A percentile compares a stretch with the other conserved stretches of the same genome.
Evolutionary conservation across 345 rosid species (phyloP).

Genomic region (Melaleuca quinquenervia): DNA sequence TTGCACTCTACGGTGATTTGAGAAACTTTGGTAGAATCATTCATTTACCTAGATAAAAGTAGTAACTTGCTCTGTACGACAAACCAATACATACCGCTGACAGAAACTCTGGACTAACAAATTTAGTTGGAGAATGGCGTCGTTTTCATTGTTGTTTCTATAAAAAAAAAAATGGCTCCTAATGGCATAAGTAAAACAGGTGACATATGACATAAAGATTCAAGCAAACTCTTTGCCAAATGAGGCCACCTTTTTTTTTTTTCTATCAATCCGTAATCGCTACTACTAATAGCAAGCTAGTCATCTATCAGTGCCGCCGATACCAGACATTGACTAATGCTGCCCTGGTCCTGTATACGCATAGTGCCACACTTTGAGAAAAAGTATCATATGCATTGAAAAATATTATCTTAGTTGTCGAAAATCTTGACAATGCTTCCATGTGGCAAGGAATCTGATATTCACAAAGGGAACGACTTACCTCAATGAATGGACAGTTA

Average conservation of each 20-base stretch:
- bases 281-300: background rate
- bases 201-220: too few relatives aligned
- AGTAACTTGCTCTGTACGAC: background rate
- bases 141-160: background rate
- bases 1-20: background rate
- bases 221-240: too few relatives aligned
- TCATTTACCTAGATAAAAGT: background rate
- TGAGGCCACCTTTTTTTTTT: too few relatives aligned
- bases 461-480: background rate
- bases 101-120: background rate
- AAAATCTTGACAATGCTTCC: background rate
- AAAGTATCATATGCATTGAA: background rate
- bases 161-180: background rate
- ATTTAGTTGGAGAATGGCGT: background rate
- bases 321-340: background rate
- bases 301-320: background rate
- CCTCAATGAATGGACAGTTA: background rate
- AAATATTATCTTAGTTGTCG: background rate
- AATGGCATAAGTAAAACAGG: too few relatives aligned
- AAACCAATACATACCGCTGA: background rate
- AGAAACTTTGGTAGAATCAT: too few relatives aligned
- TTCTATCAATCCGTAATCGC: too few relatives aligned
- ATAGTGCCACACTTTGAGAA: background rate
- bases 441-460: background rate
- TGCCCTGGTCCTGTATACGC: background rate